A percentile compares a stretch with the other conserved stretches of the same genome.
Evolutionary conservation across 345 rosid species (phyloP).

Genomic region (Syzygium grande): DNA sequence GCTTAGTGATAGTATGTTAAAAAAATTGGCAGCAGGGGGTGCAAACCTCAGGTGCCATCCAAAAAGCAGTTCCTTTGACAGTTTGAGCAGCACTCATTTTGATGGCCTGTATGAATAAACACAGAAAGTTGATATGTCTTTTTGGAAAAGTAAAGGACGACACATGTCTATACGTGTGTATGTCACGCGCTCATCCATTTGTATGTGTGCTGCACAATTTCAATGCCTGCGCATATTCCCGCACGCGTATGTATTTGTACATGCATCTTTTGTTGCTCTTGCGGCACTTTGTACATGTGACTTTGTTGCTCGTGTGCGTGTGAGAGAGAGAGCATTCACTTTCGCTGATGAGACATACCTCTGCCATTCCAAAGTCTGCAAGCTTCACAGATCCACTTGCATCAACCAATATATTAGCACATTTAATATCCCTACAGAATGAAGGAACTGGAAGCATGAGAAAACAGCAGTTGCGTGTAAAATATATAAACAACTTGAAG

Average conservation of each 20-base stretch:
- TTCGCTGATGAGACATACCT: background rate
- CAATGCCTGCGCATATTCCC: background rate
- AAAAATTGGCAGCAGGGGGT: background rate
- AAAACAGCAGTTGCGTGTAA: background rate
- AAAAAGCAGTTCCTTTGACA: constrained; percentile 63
- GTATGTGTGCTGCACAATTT: background rate
- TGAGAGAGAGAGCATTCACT: background rate
- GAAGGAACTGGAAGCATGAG: background rate
- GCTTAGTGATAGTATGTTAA: background rate
- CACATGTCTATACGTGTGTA: background rate
- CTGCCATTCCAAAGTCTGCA: constrained; percentile 36
- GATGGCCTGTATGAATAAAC: background rate
- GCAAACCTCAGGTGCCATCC: constrained; percentile 97
- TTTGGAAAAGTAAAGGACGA: background rate
- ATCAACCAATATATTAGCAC: constrained; percentile 27
- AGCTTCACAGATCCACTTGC: constrained; percentile 21
- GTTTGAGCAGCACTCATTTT: constrained; percentile 45
- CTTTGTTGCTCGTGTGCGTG: background rate
- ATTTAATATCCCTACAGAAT: constrained; percentile 21
- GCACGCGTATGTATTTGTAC: background rate
- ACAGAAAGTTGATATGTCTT: background rate
- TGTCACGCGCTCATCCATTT: background rate
- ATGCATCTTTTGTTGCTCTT: background rate
- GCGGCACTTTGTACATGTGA: background rate
- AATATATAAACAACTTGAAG: background rate